A percentile compares a stretch with the other conserved stretches of the same genome.
phyloP scores from a whole-genome alignment of 2,329 filamentous ascomycete genomes.

The Plenodomus tracheiphilus region DNA sequence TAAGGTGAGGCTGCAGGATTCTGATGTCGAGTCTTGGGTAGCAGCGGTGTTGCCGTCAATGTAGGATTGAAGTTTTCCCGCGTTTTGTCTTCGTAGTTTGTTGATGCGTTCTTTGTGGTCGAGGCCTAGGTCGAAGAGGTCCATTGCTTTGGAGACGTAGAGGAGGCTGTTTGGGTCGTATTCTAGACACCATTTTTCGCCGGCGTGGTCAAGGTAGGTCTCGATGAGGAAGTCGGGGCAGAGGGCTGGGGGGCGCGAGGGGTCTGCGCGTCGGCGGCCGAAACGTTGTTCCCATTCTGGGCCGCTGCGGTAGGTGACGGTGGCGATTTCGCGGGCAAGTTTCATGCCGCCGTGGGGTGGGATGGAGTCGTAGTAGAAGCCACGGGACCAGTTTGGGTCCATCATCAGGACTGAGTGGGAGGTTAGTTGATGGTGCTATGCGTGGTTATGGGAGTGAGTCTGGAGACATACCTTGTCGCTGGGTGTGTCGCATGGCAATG shows the following conservation, averaged over 20 bases:
- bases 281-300: constrained; percentile 98
- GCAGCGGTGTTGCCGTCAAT: constrained; percentile 34
- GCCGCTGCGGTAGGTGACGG: constrained; percentile 93
- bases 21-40: constrained; percentile 28
- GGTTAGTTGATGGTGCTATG: constrained; percentile 15
- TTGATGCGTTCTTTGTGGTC: constrained; percentile 68
- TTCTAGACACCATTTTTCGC: constrained; percentile 96
- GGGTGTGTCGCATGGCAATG: constrained; percentile 97
- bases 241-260: constrained; percentile 83
- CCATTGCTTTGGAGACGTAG: constrained; percentile 99
- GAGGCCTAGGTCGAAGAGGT: constrained; percentile 87
- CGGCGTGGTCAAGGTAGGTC: constrained; percentile 96
- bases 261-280: constrained; percentile 81
- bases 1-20: constrained; percentile 77
- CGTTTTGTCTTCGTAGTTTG: constrained; percentile 64
- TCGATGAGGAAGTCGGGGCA: constrained; percentile 98
- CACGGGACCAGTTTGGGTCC: constrained; percentile 95
- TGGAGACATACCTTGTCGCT: constrained; percentile 66
- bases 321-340: constrained; percentile 93
- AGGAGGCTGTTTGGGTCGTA: constrained; percentile 95
- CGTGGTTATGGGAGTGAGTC: not conserved
- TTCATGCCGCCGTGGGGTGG: constrained; percentile 98
- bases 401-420: constrained; percentile 79
- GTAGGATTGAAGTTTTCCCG: constrained; percentile 58
- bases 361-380: constrained; percentile 81